A percentile compares a stretch with the other conserved stretches of the same genome.
Evolutionary conservation across 2,329 filamentous ascomycete species (phyloP).

Genomic region (Trichoderma koningiopsis): DNA sequence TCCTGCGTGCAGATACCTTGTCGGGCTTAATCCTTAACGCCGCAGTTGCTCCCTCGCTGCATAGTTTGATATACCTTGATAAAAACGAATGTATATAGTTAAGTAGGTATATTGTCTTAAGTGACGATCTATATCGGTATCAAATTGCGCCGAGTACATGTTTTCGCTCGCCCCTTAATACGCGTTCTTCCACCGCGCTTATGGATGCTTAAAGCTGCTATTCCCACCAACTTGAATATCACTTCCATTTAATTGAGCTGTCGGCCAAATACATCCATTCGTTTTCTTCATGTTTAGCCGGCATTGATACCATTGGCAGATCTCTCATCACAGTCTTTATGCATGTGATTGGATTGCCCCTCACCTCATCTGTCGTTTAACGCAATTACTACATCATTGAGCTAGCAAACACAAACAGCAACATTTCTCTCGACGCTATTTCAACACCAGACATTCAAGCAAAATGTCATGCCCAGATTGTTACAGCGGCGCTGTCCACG

Average conservation of each 20-base stretch:
- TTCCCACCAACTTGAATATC: not conserved
- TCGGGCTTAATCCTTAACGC: not conserved
- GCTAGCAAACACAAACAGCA: not conserved
- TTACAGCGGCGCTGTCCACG: conserved; percentile 50
- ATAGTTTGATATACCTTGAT: not conserved
- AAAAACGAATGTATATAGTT: not conserved
- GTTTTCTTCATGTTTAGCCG: not conserved
- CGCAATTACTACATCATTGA: not conserved
- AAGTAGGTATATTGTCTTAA: not conserved
- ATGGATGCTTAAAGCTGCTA: not conserved
- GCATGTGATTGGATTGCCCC: not conserved
- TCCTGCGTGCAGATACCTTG: not conserved
- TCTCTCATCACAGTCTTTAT: not conserved
- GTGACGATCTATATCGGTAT: not conserved
- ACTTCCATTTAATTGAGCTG: not conserved
- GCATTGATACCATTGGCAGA: not conserved
- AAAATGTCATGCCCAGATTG: conserved; percentile 46
- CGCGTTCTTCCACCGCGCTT: not conserved
- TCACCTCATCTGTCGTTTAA: not conserved
- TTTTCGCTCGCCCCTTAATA: not conserved
- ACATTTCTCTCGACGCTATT: no score
- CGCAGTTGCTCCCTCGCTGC: not conserved
- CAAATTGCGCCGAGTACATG: not conserved
- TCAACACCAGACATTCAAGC: not conserved
- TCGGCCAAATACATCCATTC: not conserved